Evolutionary conservation across 2,329 filamentous ascomycete genomes (phyloP).

Genomic region (Penicillium aurantiogriseum): DNA sequence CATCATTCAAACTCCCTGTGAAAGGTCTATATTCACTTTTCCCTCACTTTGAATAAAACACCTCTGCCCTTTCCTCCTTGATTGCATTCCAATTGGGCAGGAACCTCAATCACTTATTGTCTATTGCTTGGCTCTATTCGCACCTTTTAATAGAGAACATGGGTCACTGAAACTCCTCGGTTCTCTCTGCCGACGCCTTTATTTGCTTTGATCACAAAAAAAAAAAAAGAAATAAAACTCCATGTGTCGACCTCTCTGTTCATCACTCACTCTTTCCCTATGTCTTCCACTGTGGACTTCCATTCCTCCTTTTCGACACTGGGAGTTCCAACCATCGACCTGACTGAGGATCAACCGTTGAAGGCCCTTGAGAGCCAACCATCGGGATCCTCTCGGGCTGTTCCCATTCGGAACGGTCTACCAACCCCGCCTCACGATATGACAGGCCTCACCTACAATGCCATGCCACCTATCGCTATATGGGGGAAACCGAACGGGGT

Average conservation of each 20-base stretch:
- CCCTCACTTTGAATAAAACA: slow-evolving; percentile 4
- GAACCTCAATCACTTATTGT: not conserved
- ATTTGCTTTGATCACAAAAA: slow-evolving; percentile 7
- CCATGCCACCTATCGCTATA: slow-evolving; percentile 31
- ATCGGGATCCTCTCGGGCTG: slow-evolving; percentile 31
- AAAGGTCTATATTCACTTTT: slow-evolving; percentile 13
- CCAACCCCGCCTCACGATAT: slow-evolving; percentile 45
- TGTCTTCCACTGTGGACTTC: slow-evolving; percentile 34
- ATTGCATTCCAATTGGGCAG: slow-evolving; percentile 15
- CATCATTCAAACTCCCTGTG: slow-evolving; percentile 24
- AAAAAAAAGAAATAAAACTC: not conserved
- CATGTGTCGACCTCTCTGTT: slow-evolving; percentile 15
- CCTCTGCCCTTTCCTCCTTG: slow-evolving; percentile 3
- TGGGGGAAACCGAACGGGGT: slow-evolving; percentile 31
- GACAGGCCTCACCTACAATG: slow-evolving; percentile 42
- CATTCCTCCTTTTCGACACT: slow-evolving; percentile 28
- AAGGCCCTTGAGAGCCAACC: slow-evolving; percentile 18
- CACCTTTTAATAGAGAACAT: slow-evolving; percentile 11
- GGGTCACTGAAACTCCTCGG: slow-evolving; percentile 16
- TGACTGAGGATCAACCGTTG: slow-evolving; percentile 16
- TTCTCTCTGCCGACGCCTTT: slow-evolving; percentile 7
- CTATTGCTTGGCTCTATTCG: not conserved
- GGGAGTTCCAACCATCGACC: slow-evolving; percentile 25
- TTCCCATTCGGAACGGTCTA: slow-evolving; percentile 42
- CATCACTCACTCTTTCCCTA: slow-evolving; percentile 24